Base-by-base conservation (phyloP, 441 rosid genomes). In the Iberis amara region DNA sequence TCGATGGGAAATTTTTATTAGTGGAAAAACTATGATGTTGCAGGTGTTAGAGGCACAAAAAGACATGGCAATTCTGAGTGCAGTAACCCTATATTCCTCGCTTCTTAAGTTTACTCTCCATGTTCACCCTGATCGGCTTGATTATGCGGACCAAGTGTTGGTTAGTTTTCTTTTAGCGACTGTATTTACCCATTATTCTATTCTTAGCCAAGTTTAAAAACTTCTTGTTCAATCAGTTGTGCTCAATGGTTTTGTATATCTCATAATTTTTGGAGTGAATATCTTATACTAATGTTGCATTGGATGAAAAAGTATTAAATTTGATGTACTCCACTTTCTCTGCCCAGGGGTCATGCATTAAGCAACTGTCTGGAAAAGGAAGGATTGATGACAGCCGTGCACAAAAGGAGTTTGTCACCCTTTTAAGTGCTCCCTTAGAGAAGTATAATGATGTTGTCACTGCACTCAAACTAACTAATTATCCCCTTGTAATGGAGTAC, bases 61-160 rank as follows among this genome's bases (percentile, higher is more conserved):
- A 39, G 94, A 92, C 69, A 89, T 92, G 99, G 95, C 95, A 8
- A 75, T 78, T 51, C 73, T 84, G 65, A 90, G 97, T 79, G 95
- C 94, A 64, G 91, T 86, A 65, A 83, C 95, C 55, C 72, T 89
- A 50, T 89, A 89, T 76, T 92, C 97, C 9, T 89, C 97, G 62
- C 99, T 92, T 73, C 96, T 89, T 45, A 92, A 83, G 43, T 92
- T 92, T 73, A 89, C 96, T 37, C 96, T 89, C 47, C 92, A 85
- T 70, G 97, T 92, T 57, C 99, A 92, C 61, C 97, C 99, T 27
- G 99, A 92, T 58, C 86, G 99, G 48, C 85, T 92, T 65, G 96
- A 92, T 73, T 92, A 92, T 73, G 97, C 95, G 7, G 99, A 92
- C 73, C 95, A 92, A 89, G 99, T 43, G 51, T 41, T 65, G 69